phyloP scores from a whole-genome alignment of 352 stramenopile species.

The Phytophthora melonis region DNA sequence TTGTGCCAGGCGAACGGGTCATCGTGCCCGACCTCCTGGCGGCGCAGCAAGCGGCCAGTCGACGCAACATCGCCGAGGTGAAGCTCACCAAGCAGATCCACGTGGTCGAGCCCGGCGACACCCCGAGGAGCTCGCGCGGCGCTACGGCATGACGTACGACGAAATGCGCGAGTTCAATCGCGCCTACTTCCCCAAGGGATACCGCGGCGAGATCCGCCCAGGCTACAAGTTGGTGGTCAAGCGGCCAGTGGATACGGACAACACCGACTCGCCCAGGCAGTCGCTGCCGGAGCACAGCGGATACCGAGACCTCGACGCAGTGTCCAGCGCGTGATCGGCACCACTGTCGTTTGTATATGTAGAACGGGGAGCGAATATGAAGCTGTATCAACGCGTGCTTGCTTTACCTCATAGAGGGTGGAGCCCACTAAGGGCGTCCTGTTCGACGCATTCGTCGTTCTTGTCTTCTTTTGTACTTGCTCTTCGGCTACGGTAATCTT shows the following conservation, averaged over 20 bases:
- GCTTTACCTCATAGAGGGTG: slow-evolving; percentile 27
- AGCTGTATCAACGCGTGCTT: slow-evolving; percentile 30
- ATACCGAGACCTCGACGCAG: slow-evolving; percentile 42
- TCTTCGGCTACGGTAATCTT: slow-evolving; percentile 17
- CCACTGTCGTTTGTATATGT: slow-evolving; percentile 33
- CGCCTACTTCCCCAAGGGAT: slow-evolving; percentile 89
- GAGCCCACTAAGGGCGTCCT: slow-evolving; percentile 9
- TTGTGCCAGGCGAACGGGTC: slow-evolving; percentile 67
- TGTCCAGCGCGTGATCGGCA: slow-evolving; percentile 36
- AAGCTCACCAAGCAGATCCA: slow-evolving; percentile 91
- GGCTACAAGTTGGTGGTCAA: slow-evolving; percentile 89
- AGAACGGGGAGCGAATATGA: slow-evolving; percentile 22
- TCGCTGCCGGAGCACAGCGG: slow-evolving; percentile 27
- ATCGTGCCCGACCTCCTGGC: slow-evolving; percentile 80
- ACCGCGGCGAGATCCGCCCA: slow-evolving; percentile 77
- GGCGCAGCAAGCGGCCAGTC: slow-evolving; percentile 54
- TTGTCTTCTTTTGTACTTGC: slow-evolving; percentile 31
- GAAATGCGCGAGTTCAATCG: slow-evolving; percentile 89
- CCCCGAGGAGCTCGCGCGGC: slow-evolving; percentile 68
- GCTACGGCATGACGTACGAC: slow-evolving; percentile 86
- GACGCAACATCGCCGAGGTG: slow-evolving; percentile 80
- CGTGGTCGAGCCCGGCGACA: slow-evolving; percentile 76
- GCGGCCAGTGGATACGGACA: slow-evolving; percentile 34
- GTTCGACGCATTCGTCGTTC: slow-evolving; percentile 7
- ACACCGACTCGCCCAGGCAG: slow-evolving; percentile 9